Evolutionary conservation across 1,284 basidiomycete species (phyloP).

Genomic region (Athelia psychrophila): DNA sequence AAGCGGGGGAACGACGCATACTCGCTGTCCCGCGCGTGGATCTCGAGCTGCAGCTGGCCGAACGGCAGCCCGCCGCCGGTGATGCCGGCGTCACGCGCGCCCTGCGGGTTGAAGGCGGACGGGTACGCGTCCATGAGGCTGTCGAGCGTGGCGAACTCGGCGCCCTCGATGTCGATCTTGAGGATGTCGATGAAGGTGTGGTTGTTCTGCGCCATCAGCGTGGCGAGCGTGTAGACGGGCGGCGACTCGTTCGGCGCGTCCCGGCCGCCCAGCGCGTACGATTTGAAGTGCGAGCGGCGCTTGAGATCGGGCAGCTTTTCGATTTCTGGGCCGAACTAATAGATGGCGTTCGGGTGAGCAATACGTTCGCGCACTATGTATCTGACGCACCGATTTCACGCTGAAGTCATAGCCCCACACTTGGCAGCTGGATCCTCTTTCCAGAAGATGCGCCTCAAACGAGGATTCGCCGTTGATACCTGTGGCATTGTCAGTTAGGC

Average conservation of each 20-base stretch:
- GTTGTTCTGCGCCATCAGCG: conserved; percentile 44
- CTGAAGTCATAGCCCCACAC: conserved; percentile 55
- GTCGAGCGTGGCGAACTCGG: conserved; percentile 40
- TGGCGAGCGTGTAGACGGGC: conserved; percentile 41
- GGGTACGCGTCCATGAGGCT: conserved; percentile 31
- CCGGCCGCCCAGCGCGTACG: conserved; percentile 38
- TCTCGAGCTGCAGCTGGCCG: conserved; percentile 38
- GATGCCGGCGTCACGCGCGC: conserved; percentile 10
- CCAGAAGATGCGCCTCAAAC: conserved; percentile 47
- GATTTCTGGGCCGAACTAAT: conserved; percentile 48
- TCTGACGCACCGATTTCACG: conserved; percentile 33
- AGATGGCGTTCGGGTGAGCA: not conserved
- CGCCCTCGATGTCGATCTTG: conserved; percentile 49
- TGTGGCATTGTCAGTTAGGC: conserved; percentile 12
- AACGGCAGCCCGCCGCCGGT: conserved; percentile 26
- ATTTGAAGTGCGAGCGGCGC: conserved; percentile 40
- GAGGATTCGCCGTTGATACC: conserved; percentile 52
- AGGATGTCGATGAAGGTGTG: conserved; percentile 44
- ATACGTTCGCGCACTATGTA: not conserved
- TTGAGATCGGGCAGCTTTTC: conserved; percentile 24
- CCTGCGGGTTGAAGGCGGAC: conserved; percentile 1
- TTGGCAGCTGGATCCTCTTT: conserved; percentile 36
- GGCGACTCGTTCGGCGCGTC: conserved; percentile 34
- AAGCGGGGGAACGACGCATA: conserved; percentile 33
- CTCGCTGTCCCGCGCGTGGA: conserved; percentile 22